Evolutionary conservation across 73 alveolate genomes (phyloP).

Genomic region (Tetrahymena borealis): DNA sequence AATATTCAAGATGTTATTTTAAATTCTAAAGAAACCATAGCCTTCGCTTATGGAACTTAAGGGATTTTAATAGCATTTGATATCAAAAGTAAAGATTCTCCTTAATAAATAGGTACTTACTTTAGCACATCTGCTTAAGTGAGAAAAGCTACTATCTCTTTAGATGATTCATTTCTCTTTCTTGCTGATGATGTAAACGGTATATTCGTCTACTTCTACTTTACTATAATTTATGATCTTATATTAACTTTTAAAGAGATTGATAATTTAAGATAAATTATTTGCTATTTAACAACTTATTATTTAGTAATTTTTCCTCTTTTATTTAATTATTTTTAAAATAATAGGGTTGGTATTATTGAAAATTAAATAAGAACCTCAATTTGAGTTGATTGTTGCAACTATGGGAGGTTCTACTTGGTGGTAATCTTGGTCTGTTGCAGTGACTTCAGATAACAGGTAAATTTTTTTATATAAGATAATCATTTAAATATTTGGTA

Average conservation of each 20-base stretch:
- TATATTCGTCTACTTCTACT: background rate
- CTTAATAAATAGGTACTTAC: background rate
- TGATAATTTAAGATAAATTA: too few relatives aligned
- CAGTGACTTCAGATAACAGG: background rate
- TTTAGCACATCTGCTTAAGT: background rate
- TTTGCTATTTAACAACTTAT: background rate
- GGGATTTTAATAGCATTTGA: background rate
- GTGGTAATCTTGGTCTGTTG: background rate
- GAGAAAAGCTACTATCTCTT: background rate
- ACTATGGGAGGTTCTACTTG: background rate
- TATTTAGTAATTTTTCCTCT: background rate
- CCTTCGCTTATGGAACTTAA: background rate
- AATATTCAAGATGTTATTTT: background rate
- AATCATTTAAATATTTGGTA: too few relatives aligned
- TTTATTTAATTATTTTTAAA: background rate
- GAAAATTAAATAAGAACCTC: background rate
- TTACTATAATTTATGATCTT: background rate
- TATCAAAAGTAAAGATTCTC: background rate
- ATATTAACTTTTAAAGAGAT: background rate
- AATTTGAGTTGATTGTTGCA: background rate
- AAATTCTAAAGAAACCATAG: background rate
- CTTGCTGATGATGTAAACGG: background rate
- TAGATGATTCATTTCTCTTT: background rate
- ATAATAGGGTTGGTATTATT: background rate
- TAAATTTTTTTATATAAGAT: too few relatives aligned